Base-by-base conservation (phyloP, 768 basidiomycete genomes). In the Agaricus subrufescens region DNA sequence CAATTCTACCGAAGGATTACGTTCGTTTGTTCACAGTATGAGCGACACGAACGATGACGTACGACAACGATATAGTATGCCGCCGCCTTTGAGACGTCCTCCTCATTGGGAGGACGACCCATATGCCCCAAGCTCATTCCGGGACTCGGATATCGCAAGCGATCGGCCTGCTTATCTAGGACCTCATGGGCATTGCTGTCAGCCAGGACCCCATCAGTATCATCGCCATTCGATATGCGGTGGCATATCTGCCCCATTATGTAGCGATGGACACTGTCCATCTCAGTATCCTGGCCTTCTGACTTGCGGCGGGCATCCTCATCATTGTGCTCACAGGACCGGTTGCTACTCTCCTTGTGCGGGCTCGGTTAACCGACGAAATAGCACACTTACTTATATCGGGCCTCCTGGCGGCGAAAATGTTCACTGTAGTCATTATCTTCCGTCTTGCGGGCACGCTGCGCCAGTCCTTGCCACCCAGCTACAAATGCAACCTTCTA, bases 61-160 rank as follows among this genome's bases (percentile, higher is more conserved):
- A 46, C 44, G 34, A 37, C 34, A 29, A 37, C 44, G 44, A 46
- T 14, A 37, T 23, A 43, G n/a, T 30, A 34, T 23, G 6, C 34
- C 29, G 25, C 52, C 26, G 10, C 48, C 42, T 29, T 29, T 30
- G 19, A 46, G 52, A 31, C 52, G 34, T n/a, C 52, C 52, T 45
- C 10, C 52, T 2, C 52, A 53, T 30, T 53, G 52, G 43, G 52
- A 53, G 25, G 52, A 53, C 34, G 34, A 53, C 44, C 52, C 31
- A 12, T 53, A 53, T 10, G 30, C 52, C 4, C 30, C 52, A 9
- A 53, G 44, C 34, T 46, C 52, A 2, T 46, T 46, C 23, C 52
- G 52, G 31, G 52, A 53, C 14, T 37, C 43, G 31, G 19, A 37
- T 37, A 25, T 31, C 30, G 37, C 31, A 25, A 27, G 9, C 9